phyloP scores from a whole-genome alignment of 2,329 filamentous ascomycete species.

The Endothia cerciana region DNA sequence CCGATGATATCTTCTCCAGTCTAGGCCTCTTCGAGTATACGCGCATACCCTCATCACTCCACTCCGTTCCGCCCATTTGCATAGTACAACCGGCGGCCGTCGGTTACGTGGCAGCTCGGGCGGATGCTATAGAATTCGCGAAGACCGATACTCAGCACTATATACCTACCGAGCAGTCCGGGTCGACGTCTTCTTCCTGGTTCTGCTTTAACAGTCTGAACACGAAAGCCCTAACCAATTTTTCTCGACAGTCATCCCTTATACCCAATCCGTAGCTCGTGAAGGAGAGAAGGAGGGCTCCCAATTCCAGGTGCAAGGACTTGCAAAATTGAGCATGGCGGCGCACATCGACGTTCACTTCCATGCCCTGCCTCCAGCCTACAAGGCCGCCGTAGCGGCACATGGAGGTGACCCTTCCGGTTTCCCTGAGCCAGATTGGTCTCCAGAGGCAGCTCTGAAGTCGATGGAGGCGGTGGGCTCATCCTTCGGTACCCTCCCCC shows the following conservation, averaged over 20 bases:
- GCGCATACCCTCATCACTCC: not conserved
- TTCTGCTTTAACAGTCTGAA: not conserved
- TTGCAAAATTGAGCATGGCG: constrained; percentile 1
- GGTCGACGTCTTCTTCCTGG: not conserved
- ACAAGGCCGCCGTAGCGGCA: constrained; percentile 25
- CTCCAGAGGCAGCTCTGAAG: constrained; percentile 24
- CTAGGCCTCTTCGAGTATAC: constrained; percentile 1
- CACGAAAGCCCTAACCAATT: not conserved
- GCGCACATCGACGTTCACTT: constrained; percentile 29
- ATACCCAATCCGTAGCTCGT: not conserved
- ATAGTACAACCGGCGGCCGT: not conserved
- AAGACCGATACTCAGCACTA: not conserved
- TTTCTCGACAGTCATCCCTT: not conserved
- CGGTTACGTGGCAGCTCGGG: not conserved
- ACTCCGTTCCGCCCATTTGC: not conserved
- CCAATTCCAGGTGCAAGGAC: not conserved
- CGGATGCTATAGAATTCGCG: not conserved
- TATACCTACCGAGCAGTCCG: not conserved
- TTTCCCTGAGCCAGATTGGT: constrained; percentile 26
- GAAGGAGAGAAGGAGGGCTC: not conserved
- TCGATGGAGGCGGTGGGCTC: constrained; percentile 27
- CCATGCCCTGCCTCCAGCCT: constrained; percentile 24
- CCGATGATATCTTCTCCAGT: not conserved
- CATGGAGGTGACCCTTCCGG: constrained; percentile 28
- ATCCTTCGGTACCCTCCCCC: constrained; percentile 14